These are phyloP conservation scores for Paxillus involutus DNA, from an alignment of 768 basidiomycete genomes.

Conservation along the genomic window DNA sequence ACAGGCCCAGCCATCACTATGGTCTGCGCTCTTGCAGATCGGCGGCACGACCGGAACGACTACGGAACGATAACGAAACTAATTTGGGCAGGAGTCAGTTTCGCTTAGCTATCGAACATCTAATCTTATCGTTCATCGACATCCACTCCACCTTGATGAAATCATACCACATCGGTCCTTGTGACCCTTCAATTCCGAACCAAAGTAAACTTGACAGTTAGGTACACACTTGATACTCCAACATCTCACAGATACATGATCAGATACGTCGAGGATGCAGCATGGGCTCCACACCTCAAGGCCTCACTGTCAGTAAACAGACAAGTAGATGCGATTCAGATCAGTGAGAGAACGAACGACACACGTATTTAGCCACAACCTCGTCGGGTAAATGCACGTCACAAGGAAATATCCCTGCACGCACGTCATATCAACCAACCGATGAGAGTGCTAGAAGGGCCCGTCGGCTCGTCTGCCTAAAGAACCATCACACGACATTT, in stretches of 20 bases:
- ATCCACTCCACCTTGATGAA: constrained; percentile 13
- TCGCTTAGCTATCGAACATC: constrained; percentile 17
- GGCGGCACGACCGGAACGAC: neutral
- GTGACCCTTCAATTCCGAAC: neutral
- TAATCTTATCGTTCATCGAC: constrained; percentile 28
- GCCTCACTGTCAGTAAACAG: constrained; percentile 16
- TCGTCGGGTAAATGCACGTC: constrained; percentile 27
- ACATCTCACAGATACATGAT: constrained; percentile 19
- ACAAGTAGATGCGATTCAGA: constrained; percentile 11
- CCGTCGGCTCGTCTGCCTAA: constrained; percentile 20
- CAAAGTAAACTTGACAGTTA: constrained; percentile 2
- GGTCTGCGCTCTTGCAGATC: neutral
- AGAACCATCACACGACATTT: neutral
- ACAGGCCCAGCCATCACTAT: neutral
- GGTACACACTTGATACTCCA: neutral
- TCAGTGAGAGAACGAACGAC: constrained; percentile 11
- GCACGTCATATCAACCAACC: constrained; percentile 21
- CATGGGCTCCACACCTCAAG: constrained; percentile 11
- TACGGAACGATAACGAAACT: neutral
- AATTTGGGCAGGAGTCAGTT: constrained; percentile 6
- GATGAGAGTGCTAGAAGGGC: constrained; percentile 10
- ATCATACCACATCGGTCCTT: constrained; percentile 13
- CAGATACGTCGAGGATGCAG: constrained; percentile 26
- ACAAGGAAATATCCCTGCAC: constrained; percentile 14
- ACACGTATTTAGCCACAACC: constrained; percentile 19